Evolutionary conservation across 2,329 filamentous ascomycete species (phyloP), one percentile per base, ranked within the genome.

Genomic region (Anthostomella pinea): DNA sequence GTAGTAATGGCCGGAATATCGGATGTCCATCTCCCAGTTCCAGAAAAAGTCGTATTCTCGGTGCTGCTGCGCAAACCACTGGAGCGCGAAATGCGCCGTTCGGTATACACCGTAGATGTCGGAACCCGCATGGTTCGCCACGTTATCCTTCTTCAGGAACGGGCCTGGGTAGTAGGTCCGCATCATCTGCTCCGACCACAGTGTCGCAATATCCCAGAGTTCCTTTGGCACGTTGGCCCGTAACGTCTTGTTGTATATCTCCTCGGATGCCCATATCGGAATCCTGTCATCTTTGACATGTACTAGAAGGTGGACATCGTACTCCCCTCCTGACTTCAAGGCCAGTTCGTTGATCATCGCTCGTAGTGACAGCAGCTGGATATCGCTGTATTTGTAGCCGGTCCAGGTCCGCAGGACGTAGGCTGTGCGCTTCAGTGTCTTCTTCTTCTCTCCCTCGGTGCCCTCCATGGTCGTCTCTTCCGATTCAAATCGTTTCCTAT

Each of bases 131-230:
- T 48, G 43, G 35, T 59, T 59, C n/a, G 64, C 60, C 49, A 77
- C 39, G 18, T 56, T 55, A 15, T 56, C 75, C 37, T 75, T 73
- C 28, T 77, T 73, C 51, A 79, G 77, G 6, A 82, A 73, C 17
- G 73, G 76, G 1, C 67, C 67, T 60, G 62, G 27, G 53, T 85
- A 86, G 60, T 83, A 77, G 46, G 79, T 68, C 38, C 69, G 65
- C 77, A 85, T 82, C 55, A 81, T 77, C 45, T 72, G 65, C 54
- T 84, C 81, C 2, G 80, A 83, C 81, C 81, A 85, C 9, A 85
- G 65, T 0, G 76, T 83, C 14, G 76, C 77, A 65, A 85, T 80
- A 43, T 75, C 78, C 58, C 72, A 77, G 57, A 86, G 85, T 48
- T 85, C 82, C 49, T 75, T 68, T 1, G 82, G 64, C 60, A 79